Base-by-base conservation (phyloP, 768 basidiomycete species). In the Sporobolomyces roseus region DNA sequence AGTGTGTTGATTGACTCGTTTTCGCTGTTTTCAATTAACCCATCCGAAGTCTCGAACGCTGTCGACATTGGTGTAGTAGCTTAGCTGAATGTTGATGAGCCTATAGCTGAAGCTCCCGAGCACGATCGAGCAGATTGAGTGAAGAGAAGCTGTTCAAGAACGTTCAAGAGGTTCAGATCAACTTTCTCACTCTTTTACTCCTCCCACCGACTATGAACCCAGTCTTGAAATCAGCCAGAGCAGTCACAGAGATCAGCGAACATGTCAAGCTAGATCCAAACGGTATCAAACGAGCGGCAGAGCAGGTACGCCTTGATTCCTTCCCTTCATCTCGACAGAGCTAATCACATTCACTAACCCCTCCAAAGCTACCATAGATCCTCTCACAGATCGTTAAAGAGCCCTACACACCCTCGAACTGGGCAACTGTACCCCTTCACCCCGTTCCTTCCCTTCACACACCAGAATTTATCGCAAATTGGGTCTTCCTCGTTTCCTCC, bases 401-500 rank as follows among this genome's bases (percentile, higher is more conserved):
- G 19, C 63, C 63, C 21, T 65, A 65, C 36, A 65, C 63, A 17
- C 43, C 63, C 19, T 45, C 38, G 12, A 46, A 41, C 6, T 64
- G 63, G 63, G 41, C 63, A 5, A 27, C 33, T 25, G 63, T 65
- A 35, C 63, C 63, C 0, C 55, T 65, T 6, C 63, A 65, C 19
- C 63, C 54, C 12, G 32, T 50, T 27, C 54, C 63, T 1, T 16
- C 54, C 16, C 32, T 36, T 9, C 54, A 50, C n/a, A 21, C 63
- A 7, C 46, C 63, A n/a, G 13, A 14, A 19, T 55, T 46, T 16
- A 36, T 69, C 10, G 25, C 93, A 33, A 81, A 92, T 79, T 93
- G 91, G 91, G 87, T 93, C 66, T 93, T 93, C 79, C 83, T 92
- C 64, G 86, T 93, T 41, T 90, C 90, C 0, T 83, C 88, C 8